A percentile compares a stretch with the other conserved stretches of the same genome.
These are phyloP conservation scores for Zymoseptoria tritici DNA, from an alignment of 2,329 filamentous ascomycete genomes.

Conservation along the genomic window DNA sequence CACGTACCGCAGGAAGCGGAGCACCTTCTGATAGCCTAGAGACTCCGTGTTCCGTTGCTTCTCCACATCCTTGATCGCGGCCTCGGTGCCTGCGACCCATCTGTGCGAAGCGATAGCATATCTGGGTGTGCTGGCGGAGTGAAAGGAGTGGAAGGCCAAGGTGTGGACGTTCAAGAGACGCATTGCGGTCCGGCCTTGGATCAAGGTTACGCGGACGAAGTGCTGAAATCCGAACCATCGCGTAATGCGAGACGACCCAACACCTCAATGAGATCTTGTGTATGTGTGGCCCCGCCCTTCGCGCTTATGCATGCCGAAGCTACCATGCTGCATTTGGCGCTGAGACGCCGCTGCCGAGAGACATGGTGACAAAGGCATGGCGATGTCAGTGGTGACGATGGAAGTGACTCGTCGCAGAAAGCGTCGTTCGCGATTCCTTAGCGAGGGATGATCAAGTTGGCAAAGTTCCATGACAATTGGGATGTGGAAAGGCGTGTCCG, in stretches of 20 bases:
- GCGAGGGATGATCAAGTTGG: no score
- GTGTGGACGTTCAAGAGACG: constrained; percentile 7
- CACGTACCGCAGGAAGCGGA: constrained; percentile 5
- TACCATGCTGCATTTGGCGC: neutral
- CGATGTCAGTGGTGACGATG: no score
- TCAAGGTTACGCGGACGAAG: neutral
- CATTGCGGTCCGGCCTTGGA: neutral
- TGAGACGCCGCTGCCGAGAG: neutral
- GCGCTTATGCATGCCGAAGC: neutral
- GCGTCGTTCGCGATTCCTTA: no score
- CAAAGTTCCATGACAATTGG: neutral
- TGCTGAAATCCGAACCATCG: neutral
- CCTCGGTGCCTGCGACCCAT: constrained; percentile 5
- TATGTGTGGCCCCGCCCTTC: neutral
- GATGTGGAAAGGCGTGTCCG: no score
- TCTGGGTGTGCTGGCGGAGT: neutral
- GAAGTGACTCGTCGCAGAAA: no score
- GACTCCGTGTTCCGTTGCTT: constrained; percentile 1
- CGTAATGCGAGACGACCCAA: neutral
- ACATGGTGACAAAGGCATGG: no score
- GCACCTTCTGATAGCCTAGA: constrained; percentile 7
- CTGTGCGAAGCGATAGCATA: constrained; percentile 11
- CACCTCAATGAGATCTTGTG: neutral
- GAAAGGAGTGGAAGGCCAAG: constrained; percentile 3
- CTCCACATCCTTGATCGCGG: constrained; percentile 3